A percentile compares a stretch with the other conserved stretches of the same genome.
Conservation (phyloP, 176 grass and related monocot genomes). For the Eragrostis curvula region DNA sequence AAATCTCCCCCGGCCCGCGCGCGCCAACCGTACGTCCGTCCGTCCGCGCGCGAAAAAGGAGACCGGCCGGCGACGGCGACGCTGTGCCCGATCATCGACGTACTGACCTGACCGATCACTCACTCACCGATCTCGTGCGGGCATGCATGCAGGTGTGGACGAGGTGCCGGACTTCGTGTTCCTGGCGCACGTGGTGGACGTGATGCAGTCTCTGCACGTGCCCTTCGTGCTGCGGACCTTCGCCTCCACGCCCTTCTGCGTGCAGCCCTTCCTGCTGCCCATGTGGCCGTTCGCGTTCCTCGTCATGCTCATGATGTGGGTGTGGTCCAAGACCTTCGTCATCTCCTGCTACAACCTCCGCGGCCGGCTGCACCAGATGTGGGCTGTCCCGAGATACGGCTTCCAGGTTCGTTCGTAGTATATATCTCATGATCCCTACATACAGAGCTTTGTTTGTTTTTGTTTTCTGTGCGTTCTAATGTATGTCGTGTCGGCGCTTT, state of each 20-base stretch:
- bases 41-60: background rate
- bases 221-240: conserved; percentile 62
- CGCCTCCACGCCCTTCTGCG: conserved; percentile 51
- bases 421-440: no score
- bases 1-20: background rate
- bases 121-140: no score
- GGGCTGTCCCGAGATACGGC: conserved; percentile 75
- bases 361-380: conserved; percentile 54
- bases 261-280: conserved; percentile 44
- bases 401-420: conserved; percentile 53
- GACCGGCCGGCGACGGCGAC: no score
- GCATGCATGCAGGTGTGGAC: conserved; percentile 37
- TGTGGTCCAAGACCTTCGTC: conserved; percentile 75
- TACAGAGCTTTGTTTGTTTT: no score
- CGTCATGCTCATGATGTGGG: conserved; percentile 73
- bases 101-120: no score
- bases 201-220: conserved; percentile 68
- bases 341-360: conserved; percentile 67
- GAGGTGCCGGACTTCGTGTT: conserved; percentile 85
- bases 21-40: no score
- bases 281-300: conserved; percentile 59
- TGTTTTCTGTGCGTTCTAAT: background rate
- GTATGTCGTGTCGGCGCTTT: background rate
- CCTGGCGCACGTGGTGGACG: conserved; percentile 78
- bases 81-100: no score